A percentile compares a stretch with the other conserved stretches of the same genome.
These are phyloP conservation scores for Metschnikowia kunwiensis DNA, from an alignment of 805 yeast genomes.

Conservation along the genomic window DNA sequence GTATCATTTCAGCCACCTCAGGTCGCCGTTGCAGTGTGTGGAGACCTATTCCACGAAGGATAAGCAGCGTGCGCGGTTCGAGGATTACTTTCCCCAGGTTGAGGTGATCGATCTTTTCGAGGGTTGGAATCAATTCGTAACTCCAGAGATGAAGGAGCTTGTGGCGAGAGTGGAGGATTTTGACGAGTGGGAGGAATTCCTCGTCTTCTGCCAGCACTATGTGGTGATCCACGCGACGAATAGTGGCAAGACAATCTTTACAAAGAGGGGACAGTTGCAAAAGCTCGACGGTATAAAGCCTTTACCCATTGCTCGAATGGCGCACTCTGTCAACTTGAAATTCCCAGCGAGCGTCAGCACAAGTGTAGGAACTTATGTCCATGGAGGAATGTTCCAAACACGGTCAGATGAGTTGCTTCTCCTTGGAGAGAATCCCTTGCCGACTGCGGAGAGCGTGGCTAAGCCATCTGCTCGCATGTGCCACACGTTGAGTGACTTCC, in stretches of 20 bases:
- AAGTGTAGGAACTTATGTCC: constrained; percentile 24
- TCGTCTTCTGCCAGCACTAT: constrained; percentile 73
- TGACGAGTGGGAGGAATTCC: constrained; percentile 84
- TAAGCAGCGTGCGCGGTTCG: constrained; percentile 52
- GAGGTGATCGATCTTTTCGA: constrained; percentile 54
- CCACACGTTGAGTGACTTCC: constrained; percentile 47
- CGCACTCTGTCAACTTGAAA: constrained; percentile 28
- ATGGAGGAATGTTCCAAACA: constrained; percentile 43
- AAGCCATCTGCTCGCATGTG: constrained; percentile 50
- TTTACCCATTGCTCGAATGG: neutral
- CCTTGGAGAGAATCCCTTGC: neutral
- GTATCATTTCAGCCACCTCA: constrained; percentile 60
- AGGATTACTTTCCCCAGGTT: constrained; percentile 44
- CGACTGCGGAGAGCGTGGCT: constrained; percentile 12
- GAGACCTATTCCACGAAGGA: constrained; percentile 48
- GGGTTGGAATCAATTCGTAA: constrained; percentile 52
- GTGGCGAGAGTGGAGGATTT: constrained; percentile 60
- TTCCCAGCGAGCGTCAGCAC: constrained; percentile 32
- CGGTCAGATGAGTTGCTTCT: constrained; percentile 16
- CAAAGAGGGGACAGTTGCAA: neutral
- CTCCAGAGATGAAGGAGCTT: constrained; percentile 32
- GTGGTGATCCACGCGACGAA: constrained; percentile 63
- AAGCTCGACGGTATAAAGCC: neutral
- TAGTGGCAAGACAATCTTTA: constrained; percentile 6
- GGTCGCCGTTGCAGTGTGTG: constrained; percentile 70